Evolutionary conservation across 2,329 filamentous ascomycete genomes (phyloP).

Genomic region (Penicillium nordicum): DNA sequence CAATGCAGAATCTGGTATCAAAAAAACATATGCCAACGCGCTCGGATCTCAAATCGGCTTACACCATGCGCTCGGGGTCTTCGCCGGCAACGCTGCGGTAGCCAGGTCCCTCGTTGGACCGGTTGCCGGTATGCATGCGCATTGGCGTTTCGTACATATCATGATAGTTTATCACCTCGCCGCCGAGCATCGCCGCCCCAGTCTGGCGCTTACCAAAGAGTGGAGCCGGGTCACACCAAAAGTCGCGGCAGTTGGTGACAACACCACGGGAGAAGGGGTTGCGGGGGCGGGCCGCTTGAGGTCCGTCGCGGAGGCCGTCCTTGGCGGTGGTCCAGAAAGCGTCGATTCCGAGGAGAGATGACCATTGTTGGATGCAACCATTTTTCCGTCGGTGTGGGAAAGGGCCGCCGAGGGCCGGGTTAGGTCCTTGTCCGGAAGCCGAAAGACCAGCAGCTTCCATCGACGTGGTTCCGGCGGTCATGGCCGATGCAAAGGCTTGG

Average conservation of each 20-base stretch:
- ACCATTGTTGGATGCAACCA: conserved; percentile 75
- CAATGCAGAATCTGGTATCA: neutral
- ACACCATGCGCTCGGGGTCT: conserved; percentile 35
- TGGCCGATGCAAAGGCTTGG: conserved; percentile 60
- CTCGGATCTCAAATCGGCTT: conserved; percentile 7
- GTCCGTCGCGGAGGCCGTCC: conserved; percentile 59
- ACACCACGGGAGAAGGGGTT: conserved; percentile 86
- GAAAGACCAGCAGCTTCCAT: conserved; percentile 68
- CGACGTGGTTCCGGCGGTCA: conserved; percentile 66
- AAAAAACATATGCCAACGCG: neutral
- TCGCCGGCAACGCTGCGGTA: conserved; percentile 57
- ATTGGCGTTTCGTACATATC: conserved; percentile 81
- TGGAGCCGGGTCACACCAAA: conserved; percentile 88
- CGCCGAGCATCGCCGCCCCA: conserved; percentile 72
- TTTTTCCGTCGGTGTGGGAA: conserved; percentile 51
- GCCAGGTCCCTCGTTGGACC: conserved; percentile 44
- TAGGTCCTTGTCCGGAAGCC: conserved; percentile 61
- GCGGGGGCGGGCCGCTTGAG: conserved; percentile 50
- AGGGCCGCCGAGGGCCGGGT: conserved; percentile 51
- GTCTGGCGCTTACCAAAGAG: conserved; percentile 72
- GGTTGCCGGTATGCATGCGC: conserved; percentile 55
- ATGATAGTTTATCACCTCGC: conserved; percentile 79
- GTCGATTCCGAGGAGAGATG: conserved; percentile 81
- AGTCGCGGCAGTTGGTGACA: conserved; percentile 88
- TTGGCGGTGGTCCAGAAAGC: conserved; percentile 89